Evolutionary conservation across 2,329 filamentous ascomycete species (phyloP), one percentile per base, ranked within the genome.

Genomic region (Fonsecaea pedrosoi): DNA sequence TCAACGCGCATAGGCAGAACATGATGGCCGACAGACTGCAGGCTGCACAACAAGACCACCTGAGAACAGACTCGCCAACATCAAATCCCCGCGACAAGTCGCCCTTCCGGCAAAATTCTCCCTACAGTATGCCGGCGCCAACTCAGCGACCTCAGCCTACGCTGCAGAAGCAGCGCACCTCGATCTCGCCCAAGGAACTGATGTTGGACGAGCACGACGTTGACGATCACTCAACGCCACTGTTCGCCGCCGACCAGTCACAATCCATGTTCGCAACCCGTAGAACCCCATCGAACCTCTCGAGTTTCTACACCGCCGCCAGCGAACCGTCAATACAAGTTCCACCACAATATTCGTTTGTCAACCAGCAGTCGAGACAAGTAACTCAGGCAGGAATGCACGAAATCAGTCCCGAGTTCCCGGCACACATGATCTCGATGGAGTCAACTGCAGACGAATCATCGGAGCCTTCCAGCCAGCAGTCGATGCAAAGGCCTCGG

Each of bases 131-230:
- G 69, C 77, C 78, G 10, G 77, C 79, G 68, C 78, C 79, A 69
- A 72, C 78, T 34, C 77, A 77, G 57, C 75, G 79, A 71, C 75
- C 77, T 56, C 75, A 77, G 57, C 73, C 67, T 74, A 81, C 53
- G 72, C 79, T 59, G 72, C 77, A 68, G 72, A 76, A 42, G 76
- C 90, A n/a, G 84, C 87, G 1, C 92, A 92, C 78, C 97, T 73
- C 94, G 0, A 97, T 99, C 55, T 98, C 94, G 1, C 95, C 94
- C 30, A 96, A 96, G 80, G 94, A 98, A 74, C 92, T 94, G 1
- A 80, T 96, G 67, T 81, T 97, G 58, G 94, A 97, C 67, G 97
- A 94, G 76, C 87, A 90, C 68, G 92, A 95, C 45, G 79, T 83
- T 0, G 91, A 94, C 2, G 88, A 90, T 18, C 89, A 90, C 56